Evolutionary conservation across 371 early-diverging fungal species (phyloP), one percentile per base, ranked within the genome.

Genomic region (Coemansia linderi): DNA sequence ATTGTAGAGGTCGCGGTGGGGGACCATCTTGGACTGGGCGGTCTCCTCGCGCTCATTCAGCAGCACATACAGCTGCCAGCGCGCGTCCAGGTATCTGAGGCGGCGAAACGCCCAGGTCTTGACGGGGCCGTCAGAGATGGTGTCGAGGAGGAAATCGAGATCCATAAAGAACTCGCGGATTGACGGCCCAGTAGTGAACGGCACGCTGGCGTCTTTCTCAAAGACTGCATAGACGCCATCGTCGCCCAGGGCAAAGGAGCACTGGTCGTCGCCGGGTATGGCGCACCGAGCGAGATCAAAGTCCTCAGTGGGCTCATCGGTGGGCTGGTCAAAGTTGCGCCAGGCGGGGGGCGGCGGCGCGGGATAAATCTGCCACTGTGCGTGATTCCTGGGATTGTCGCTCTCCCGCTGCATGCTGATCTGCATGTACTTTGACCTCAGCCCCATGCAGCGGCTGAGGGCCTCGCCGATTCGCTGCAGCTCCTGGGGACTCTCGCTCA

Each of bases 1-100:
- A 69, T 98, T 99, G 85, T 99, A 99, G 71, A 98, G 96, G 79
- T 99, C 99, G 69, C 97, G 86, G 74, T 97, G 97, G 2, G 97
- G 96, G 15, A 95, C 95, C 29, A 86, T 86, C 87, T 96, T 97
- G 46, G 92, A 88, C 71, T 96, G 95, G n/a, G 93, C 90, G n/a
- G 94, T 85, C 81, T 95, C 97, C 69, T 94, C 92, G 82, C 92
- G 93, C 81, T 96, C 98, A 80, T 94, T 95, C 65, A 95, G 76
- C 24, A 95, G 82, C 29, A 87, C 83, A 80, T 97, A 97, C 90
- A 98, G 91, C 76, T 93, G 89, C 90, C 96, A 99, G 75, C 94
- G 94, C 70, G 89, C 87, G 77, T 99, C 98, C 40, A 99, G 84
- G 81, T 96, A 96, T 39, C 94, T 88, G 54, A 99, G 83, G 43